Base-by-base conservation (phyloP, 1,284 basidiomycete species). In the Ganoderma boninense region DNA sequence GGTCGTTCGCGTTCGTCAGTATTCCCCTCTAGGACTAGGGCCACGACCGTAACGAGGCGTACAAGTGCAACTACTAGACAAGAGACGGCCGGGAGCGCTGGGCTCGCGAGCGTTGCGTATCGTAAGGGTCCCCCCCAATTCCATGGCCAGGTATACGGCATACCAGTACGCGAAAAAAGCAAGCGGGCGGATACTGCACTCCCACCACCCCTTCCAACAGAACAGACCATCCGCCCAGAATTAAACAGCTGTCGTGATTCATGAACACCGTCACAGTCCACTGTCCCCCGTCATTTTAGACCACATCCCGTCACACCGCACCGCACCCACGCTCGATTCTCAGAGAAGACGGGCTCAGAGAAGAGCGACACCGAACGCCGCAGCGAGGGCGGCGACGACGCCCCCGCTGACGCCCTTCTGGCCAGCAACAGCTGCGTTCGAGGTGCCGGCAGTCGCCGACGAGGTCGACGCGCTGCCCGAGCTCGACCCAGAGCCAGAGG, bases 331-430 rank as follows among this genome's bases (percentile, higher is more conserved):
- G 38, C 38, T 38, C 38, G 38, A 38, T 38, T 38, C 38, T 38
- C 6, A 2, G 2, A 2, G 5, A 29, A 32, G 29, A 32, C 29
- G 29, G 4, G 29, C 65, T 73, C 64, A 77, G 49, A 74, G 52
- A 32, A 76, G 68, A 20, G 68, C 66, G 43, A 76, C 66, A 42
- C 76, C 75, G 59, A 76, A 69, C 26, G 73, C 71, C 1, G 72
- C 75, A 26, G 76, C 73, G 61, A 75, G 46, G 64, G 76, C 66
- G n/a, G 69, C 72, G 46, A 68, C 64, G 61, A 75, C 26, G 44
- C 73, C 73, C 20, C 60, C n/a, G 72, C 54, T 73, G 42, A 68
- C 57, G 20, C 65, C 49, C 32, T 68, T 20, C 11, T 66, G 7
- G 26, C 66, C 57, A 16, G 73, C 74, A 7, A 43, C 44, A 62